Conservation (phyloP, 2,329 filamentous ascomycete genomes). For the Podosphaera aphanis region DNA sequence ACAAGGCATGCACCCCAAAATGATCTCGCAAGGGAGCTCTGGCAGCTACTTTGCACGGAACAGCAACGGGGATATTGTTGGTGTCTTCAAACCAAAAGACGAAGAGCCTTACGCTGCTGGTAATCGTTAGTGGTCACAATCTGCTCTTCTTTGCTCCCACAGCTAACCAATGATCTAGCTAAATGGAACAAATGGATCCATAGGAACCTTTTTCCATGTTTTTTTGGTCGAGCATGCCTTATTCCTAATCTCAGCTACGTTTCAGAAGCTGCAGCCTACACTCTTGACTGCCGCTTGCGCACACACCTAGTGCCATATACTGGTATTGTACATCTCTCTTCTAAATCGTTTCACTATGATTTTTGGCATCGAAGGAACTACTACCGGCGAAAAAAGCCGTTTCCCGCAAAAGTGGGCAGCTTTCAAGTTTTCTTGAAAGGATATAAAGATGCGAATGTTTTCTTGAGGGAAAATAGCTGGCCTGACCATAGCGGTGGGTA, state of each 20-base stretch:
- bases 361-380: slow-evolving; percentile 86
- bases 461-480: slow-evolving; percentile 88
- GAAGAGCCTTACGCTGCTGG: slow-evolving; percentile 93
- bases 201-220: slow-evolving; percentile 88
- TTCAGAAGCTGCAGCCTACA: slow-evolving; percentile 89
- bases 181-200: slow-evolving; percentile 99
- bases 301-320: slow-evolving; percentile 92
- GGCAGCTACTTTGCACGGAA: slow-evolving; percentile 96
- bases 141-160: not conserved
- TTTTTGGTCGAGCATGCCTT: slow-evolving; percentile 77
- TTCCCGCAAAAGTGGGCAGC: slow-evolving; percentile 79
- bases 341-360: slow-evolving; percentile 94
- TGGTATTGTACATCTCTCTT: slow-evolving; percentile 79
- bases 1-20: slow-evolving; percentile 72
- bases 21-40: slow-evolving; percentile 93
- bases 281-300: slow-evolving; percentile 69
- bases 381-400: slow-evolving; percentile 63
- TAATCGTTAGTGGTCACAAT: slow-evolving; percentile 28
- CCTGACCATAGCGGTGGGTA: slow-evolving; percentile 61
- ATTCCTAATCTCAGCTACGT: slow-evolving; percentile 97
- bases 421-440: slow-evolving; percentile 96
- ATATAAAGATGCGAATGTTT: slow-evolving; percentile 90
- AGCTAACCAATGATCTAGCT: slow-evolving; percentile 17
- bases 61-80: slow-evolving; percentile 75
- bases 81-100: slow-evolving; percentile 97